Conservation (phyloP, 345 rosid genomes). For the Populus ilicifolia region DNA sequence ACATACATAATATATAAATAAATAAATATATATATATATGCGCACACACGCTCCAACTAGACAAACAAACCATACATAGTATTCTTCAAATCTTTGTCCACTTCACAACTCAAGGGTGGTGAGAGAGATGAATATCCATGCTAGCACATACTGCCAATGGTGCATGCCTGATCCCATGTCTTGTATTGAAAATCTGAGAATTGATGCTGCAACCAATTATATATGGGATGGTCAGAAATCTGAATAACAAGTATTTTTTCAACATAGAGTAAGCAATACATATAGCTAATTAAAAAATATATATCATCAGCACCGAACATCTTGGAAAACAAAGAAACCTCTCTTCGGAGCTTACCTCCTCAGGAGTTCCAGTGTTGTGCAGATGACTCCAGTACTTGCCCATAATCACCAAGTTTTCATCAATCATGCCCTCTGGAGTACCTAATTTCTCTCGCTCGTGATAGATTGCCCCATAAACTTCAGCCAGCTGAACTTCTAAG, state of each 20-base stretch:
- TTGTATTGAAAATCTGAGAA: constrained; percentile 27
- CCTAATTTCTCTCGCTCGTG: constrained; percentile 1
- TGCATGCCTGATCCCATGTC: constrained; percentile 20
- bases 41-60: too few relatives aligned
- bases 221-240: not conserved
- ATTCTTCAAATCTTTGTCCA: constrained; percentile 10
- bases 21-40: not conserved
- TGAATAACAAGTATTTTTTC: not conserved
- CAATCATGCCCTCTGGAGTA: constrained; percentile 15
- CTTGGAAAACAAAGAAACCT: not conserved
- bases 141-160: too few relatives aligned
- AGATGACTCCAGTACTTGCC: constrained; percentile 35
- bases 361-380: constrained; percentile 10
- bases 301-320: too few relatives aligned
- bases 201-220: constrained; percentile 31
- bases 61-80: constrained; percentile 3
- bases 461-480: constrained; percentile 13
- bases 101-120: not conserved
- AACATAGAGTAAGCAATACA: too few relatives aligned
- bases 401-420: constrained; percentile 22
- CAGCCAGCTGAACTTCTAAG: not conserved
- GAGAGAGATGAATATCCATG: too few relatives aligned
- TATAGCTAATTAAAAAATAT: too few relatives aligned
- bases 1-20: too few relatives aligned
- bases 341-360: not conserved